Conservation (phyloP, 179 eudicot genomes). For the Spinacia oleracea region DNA sequence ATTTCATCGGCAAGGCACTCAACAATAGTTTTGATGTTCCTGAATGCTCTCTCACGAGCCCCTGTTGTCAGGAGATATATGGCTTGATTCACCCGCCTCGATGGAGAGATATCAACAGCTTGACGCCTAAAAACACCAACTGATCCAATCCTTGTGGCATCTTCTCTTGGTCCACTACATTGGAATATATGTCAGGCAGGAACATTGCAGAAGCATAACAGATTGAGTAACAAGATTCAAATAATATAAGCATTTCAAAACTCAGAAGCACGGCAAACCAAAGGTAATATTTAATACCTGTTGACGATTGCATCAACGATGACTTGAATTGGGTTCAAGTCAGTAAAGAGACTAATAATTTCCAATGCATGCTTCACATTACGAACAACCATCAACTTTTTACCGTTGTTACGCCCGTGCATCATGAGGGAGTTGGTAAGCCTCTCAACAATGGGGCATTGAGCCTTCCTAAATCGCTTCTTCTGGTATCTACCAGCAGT, state of each 20-base stretch:
- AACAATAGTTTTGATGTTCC: constrained; percentile 88
- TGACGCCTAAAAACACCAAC: constrained; percentile 97
- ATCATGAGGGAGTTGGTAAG: constrained; percentile 74
- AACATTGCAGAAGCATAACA: not conserved
- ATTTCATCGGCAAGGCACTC: constrained; percentile 97
- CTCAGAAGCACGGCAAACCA: not conserved
- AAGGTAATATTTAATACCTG: constrained; percentile 36
- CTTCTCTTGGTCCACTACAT: constrained; percentile 84
- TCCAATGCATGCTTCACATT: constrained; percentile 77
- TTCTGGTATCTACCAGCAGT: constrained; percentile 67
- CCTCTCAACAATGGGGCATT: constrained; percentile 74
- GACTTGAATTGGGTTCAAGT: constrained; percentile 61
- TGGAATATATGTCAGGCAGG: not conserved
- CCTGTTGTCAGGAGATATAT: constrained; percentile 86
- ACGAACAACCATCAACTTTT: constrained; percentile 67
- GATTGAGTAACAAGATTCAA: not conserved
- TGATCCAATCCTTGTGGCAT: constrained; percentile 89
- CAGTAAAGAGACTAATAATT: constrained; percentile 62
- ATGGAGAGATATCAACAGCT: constrained; percentile 92
- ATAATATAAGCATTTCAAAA: not conserved
- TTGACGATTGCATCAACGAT: constrained; percentile 73
- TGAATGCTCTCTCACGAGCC: constrained; percentile 88
- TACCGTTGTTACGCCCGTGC: constrained; percentile 78
- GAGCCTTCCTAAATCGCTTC: constrained; percentile 68
- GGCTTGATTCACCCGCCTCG: constrained; percentile 83